These are phyloP conservation scores for Candida chilensis DNA, from an alignment of 805 yeast species.

Conservation along the genomic window DNA sequence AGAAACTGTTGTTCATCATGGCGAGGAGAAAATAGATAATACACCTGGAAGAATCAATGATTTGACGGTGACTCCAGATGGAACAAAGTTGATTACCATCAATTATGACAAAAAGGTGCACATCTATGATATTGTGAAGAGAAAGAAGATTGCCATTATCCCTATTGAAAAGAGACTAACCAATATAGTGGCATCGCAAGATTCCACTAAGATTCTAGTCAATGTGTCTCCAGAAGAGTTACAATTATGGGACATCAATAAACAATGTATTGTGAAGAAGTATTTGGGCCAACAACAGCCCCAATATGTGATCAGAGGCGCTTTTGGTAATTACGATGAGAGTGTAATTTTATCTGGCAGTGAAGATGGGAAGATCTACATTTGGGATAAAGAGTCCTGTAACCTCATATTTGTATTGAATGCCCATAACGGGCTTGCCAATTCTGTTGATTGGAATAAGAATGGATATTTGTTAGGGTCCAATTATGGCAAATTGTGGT, in stretches of 20 bases:
- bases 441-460: conserved; percentile 69
- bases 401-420: conserved; percentile 50
- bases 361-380: conserved; percentile 68
- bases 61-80: conserved; percentile 57
- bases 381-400: conserved; percentile 73
- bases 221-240: conserved; percentile 69
- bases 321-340: conserved; percentile 68
- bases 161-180: conserved; percentile 52
- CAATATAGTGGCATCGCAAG: conserved; percentile 47
- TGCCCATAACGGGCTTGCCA: conserved; percentile 62
- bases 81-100: conserved; percentile 51
- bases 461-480: conserved; percentile 3
- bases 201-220: conserved; percentile 47
- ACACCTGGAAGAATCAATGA: conserved; percentile 51
- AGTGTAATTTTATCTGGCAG: conserved; percentile 72
- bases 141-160: conserved; percentile 32
- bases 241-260: conserved; percentile 71
- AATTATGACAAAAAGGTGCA: conserved; percentile 55
- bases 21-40: too few relatives aligned
- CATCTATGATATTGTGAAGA: conserved; percentile 44
- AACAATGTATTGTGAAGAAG: conserved; percentile 48
- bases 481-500: conserved; percentile 42
- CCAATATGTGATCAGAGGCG: conserved; percentile 61
- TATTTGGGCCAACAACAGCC: conserved; percentile 68
- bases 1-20: too few relatives aligned